These are phyloP conservation scores for Fusarium albidum DNA, from an alignment of 2,329 filamentous ascomycete species.

Conservation along the genomic window DNA sequence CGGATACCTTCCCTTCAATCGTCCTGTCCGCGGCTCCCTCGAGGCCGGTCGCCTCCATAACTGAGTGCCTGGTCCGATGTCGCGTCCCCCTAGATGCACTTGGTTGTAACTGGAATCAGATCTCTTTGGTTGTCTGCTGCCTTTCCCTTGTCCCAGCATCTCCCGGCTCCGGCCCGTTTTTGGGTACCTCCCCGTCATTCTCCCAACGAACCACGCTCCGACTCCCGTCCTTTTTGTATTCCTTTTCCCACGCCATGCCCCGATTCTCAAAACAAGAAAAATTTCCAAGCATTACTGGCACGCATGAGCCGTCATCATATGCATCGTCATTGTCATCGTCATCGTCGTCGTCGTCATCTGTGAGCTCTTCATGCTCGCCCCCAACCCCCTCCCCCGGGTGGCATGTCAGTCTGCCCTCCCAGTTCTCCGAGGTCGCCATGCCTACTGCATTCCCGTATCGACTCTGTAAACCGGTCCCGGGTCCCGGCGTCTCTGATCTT, in stretches of 20 bases:
- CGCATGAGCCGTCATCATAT: constrained; percentile 2
- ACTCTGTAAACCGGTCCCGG: background rate
- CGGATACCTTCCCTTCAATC: background rate
- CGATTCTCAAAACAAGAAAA: background rate
- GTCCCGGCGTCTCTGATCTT: background rate
- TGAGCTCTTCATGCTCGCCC: background rate
- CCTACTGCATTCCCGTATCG: constrained; percentile 1
- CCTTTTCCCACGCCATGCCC: background rate
- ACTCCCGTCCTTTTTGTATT: background rate
- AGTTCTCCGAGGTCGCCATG: background rate
- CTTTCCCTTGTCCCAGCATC: background rate
- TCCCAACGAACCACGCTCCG: constrained; percentile 1
- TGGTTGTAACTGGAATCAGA: constrained; percentile 8
- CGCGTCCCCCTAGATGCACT: constrained; percentile 4
- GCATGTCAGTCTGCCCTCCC: constrained; percentile 15
- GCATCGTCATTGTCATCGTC: constrained; percentile 26
- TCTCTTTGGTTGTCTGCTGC: constrained; percentile 27
- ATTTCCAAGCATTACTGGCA: constrained; percentile 6
- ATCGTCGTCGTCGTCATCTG: constrained; percentile 10
- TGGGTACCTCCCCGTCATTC: background rate
- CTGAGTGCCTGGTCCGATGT: constrained; percentile 4
- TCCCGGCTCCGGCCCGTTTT: background rate
- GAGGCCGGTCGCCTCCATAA: background rate
- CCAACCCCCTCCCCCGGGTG: background rate
- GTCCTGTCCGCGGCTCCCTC: background rate